A percentile compares a stretch with the other conserved stretches of the same genome.
phyloP scores from a whole-genome alignment of 805 yeast genomes.

The Candida wancherniae region DNA sequence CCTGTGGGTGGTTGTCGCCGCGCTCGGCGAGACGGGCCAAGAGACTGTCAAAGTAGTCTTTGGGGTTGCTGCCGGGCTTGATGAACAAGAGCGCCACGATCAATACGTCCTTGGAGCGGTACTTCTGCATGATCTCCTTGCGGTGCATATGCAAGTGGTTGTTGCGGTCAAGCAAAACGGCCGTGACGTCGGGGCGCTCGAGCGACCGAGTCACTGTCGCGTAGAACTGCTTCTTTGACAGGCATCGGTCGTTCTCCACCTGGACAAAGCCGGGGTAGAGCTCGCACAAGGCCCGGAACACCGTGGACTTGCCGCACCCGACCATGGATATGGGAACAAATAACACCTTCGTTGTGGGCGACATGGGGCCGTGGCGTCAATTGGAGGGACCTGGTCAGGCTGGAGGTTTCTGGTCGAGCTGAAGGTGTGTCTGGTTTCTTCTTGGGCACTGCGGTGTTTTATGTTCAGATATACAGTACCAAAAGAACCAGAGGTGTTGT shows the following conservation, averaged over 20 bases:
- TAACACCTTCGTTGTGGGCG: constrained; percentile 43
- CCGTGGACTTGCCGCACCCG: constrained; percentile 94
- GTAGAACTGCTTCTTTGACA: constrained; percentile 47
- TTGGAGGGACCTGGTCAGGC: too few relatives aligned
- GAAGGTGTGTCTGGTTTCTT: background rate
- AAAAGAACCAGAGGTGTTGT: too few relatives aligned
- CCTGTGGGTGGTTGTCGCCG: constrained; percentile 88
- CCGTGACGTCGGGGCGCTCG: constrained; percentile 25
- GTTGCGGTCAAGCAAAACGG: constrained; percentile 77
- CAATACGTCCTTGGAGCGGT: constrained; percentile 39
- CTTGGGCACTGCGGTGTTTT: background rate
- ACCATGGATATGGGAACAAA: constrained; percentile 82
- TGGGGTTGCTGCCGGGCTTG: constrained; percentile 25
- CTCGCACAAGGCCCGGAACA: constrained; percentile 52
- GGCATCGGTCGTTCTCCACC: constrained; percentile 74
- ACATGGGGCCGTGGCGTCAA: background rate
- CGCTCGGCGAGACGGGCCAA: constrained; percentile 54
- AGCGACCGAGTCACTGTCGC: constrained; percentile 37
- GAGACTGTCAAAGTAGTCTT: constrained; percentile 48
- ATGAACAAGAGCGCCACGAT: constrained; percentile 69
- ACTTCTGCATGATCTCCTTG: constrained; percentile 53
- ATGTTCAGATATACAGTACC: too few relatives aligned
- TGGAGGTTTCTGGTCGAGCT: too few relatives aligned
- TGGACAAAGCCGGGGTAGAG: constrained; percentile 62
- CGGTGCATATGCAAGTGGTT: constrained; percentile 75